Conservation (phyloP, 768 basidiomycete genomes). For the Saitozyma podzolica region DNA sequence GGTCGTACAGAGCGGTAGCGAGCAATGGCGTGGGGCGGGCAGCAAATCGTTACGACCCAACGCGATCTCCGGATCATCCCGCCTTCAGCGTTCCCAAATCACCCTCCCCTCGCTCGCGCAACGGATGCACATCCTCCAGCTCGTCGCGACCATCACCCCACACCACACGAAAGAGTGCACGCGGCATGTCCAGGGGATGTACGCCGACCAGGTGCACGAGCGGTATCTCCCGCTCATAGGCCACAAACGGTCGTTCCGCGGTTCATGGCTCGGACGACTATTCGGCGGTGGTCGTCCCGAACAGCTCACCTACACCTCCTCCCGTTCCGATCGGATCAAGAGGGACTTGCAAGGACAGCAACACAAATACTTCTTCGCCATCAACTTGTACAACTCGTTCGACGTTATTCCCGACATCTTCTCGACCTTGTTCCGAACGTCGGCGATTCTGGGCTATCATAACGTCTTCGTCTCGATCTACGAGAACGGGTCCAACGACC, state of each 20-base stretch:
- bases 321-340: constrained; percentile 33
- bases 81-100: constrained; percentile 40
- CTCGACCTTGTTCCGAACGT: constrained; percentile 89
- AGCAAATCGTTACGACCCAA: constrained; percentile 34
- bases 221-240: constrained; percentile 84
- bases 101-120: constrained; percentile 76
- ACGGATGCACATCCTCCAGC: constrained; percentile 77
- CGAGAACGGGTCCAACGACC: constrained; percentile 98
- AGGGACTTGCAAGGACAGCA: constrained; percentile 55
- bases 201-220: constrained; percentile 77
- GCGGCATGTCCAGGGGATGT: constrained; percentile 76
- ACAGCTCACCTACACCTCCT: constrained; percentile 1
- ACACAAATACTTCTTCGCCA: constrained; percentile 99
- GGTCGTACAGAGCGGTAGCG: constrained; percentile 16
- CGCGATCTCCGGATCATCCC: constrained; percentile 32
- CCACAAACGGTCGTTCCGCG: constrained; percentile 59
- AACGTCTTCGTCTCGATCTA: constrained; percentile 98
- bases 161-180: constrained; percentile 94
- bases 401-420: constrained; percentile 97
- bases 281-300: constrained; percentile 25
- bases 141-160: constrained; percentile 80
- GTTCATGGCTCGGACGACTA: constrained; percentile 35
- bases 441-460: constrained; percentile 89
- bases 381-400: constrained; percentile 99
- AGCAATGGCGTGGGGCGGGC: constrained; percentile 38